Evolutionary conservation across 2,329 filamentous ascomycete species (phyloP), one percentile per base, ranked within the genome.

Genomic region (Aspergillus oerlinghausenensis): DNA sequence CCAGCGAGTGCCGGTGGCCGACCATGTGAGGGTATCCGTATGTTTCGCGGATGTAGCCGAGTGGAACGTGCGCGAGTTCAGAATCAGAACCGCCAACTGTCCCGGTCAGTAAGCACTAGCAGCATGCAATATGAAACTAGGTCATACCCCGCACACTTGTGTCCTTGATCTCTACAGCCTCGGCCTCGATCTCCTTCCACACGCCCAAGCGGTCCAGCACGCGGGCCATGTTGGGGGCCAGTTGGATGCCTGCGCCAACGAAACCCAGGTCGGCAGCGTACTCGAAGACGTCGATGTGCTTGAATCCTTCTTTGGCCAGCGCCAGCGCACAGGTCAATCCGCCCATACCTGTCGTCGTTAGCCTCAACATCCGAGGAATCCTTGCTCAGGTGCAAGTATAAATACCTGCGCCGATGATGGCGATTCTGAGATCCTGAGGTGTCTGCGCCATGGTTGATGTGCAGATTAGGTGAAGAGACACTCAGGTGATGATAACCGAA

Each of bases 241-340:
- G 80, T 70, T 95, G 90, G 62, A 94, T 93, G 4, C 90, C 90
- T 1, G 90, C 90, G 25, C 90, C 90, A 1, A 93, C 89, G 65
- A 93, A 93, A 4, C 89, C 89, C 3, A 93, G 80, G 62, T 85
- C 83, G 4, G 86, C 83, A 0, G 89, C 89, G 38, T 81, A 83
- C 70, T 93, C 90, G 70, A 86, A 93, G 51, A 93, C 84, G 54
- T 87, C 79, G 66, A 93, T 87, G 56, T 88, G 77, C 61, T 79
- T 83, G 74, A 93, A 92, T 7, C 89, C 90, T 65, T 86, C 85
- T 74, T 88, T 88, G 43, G 89, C 88, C 38, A 93, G 81, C 11
- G 88, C 84, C 38, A 93, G 80, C 6, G 89, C 88, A 52, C 80
- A 82, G 56, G 87, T 84, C 28, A 93, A 78, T 28, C 90, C 90